Evolutionary conservation across 495 filamentous ascomycete species (phyloP).

Genomic region (Podospora pseudoanserina): DNA sequence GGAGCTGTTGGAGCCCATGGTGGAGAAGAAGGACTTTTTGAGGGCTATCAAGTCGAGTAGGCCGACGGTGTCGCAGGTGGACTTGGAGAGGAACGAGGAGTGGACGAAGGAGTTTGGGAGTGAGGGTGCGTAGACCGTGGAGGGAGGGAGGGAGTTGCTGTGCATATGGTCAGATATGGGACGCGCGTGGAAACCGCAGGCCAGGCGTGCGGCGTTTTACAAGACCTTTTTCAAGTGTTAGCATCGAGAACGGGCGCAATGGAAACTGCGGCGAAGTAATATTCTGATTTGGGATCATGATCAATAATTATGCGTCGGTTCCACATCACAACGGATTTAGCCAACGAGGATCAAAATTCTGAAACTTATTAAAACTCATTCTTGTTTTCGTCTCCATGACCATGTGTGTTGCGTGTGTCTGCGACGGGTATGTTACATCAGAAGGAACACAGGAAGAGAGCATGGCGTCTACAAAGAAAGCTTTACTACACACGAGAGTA

Average conservation of each 20-base stretch:
- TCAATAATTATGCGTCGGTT: no score
- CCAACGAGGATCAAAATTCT: not conserved
- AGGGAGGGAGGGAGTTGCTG: not conserved
- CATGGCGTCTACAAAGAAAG: conserved; percentile 2
- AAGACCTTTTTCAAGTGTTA: not conserved
- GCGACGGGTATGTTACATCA: conserved; percentile 31
- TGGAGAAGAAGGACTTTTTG: conserved; percentile 88
- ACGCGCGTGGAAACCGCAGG: not conserved
- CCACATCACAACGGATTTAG: not conserved
- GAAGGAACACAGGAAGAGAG: conserved; percentile 17
- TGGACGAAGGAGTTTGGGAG: conserved; percentile 98
- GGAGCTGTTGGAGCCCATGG: conserved; percentile 75
- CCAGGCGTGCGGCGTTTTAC: not conserved
- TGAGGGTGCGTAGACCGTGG: conserved; percentile 58
- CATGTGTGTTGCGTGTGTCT: conserved; percentile 10
- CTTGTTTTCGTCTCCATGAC: conserved; percentile 24
- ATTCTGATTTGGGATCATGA: no score
- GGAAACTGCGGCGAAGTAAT: not conserved
- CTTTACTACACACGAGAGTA: conserved; percentile 8
- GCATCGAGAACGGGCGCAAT: not conserved
- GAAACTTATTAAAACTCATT: conserved; percentile 4
- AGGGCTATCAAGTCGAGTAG: conserved; percentile 82
- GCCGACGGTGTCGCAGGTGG: conserved; percentile 83
- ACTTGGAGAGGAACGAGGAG: conserved; percentile 78
- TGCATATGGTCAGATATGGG: not conserved